Evolutionary conservation across 2,329 filamentous ascomycete species (phyloP).

Genomic region (Pseudogymnoascus pannorum): DNA sequence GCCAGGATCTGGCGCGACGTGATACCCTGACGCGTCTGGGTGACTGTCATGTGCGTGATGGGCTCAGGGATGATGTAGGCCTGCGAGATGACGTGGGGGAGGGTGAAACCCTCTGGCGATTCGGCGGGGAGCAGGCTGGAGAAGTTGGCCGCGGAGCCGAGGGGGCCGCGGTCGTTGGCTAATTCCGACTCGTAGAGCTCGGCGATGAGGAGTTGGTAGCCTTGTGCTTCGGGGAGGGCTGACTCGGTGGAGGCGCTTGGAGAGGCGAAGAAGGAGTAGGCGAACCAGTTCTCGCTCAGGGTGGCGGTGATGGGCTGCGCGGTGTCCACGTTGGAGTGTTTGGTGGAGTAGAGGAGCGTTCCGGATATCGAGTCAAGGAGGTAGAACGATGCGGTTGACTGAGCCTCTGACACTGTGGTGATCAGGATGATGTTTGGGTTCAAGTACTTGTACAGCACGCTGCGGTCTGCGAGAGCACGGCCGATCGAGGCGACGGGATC

Average conservation of each 20-base stretch:
- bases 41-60: slow-evolving; percentile 74
- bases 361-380: slow-evolving; percentile 84
- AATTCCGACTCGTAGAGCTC: slow-evolving; percentile 85
- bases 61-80: slow-evolving; percentile 72
- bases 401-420: slow-evolving; percentile 54
- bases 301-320: slow-evolving; percentile 66
- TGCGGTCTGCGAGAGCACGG: slow-evolving; percentile 81
- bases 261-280: slow-evolving; percentile 67
- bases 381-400: slow-evolving; percentile 61
- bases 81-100: slow-evolving; percentile 73
- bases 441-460: slow-evolving; percentile 96
- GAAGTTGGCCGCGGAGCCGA: slow-evolving; percentile 63
- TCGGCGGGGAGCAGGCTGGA: slow-evolving; percentile 67
- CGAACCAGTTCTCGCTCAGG: slow-evolving; percentile 91
- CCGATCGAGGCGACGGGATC: slow-evolving; percentile 94
- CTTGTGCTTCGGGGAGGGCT: slow-evolving; percentile 56
- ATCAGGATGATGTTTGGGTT: slow-evolving; percentile 80
- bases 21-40: slow-evolving; percentile 87
- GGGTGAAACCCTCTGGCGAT: slow-evolving; percentile 42
- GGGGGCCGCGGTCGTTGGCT: slow-evolving; percentile 75
- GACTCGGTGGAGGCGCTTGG: slow-evolving; percentile 53
- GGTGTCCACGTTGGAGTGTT: slow-evolving; percentile 66
- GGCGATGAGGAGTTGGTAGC: slow-evolving; percentile 76
- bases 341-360: slow-evolving; percentile 63
- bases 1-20: slow-evolving; percentile 75